Base-by-base conservation (phyloP, 805 yeast genomes). In the Kluyveromyces lactis region DNA sequence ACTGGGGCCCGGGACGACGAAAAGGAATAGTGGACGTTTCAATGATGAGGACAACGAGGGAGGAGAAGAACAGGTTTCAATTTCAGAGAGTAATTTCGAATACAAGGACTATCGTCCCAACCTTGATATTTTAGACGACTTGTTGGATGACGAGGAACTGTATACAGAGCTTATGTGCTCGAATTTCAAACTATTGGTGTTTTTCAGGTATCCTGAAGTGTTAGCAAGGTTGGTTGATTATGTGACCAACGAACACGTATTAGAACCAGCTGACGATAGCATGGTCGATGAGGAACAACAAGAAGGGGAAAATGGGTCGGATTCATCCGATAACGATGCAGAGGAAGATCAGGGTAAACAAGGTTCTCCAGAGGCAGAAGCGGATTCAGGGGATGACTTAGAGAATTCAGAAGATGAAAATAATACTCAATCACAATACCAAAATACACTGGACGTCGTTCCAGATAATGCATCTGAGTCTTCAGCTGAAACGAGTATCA, bases 131-230 rank as follows among this genome's bases (percentile, higher is more conserved):
- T 59, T 78, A 43, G 77, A 73, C 33, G 81, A 80, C 35, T 60
- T 86, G 33, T 64, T 86, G 44, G 87, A 82, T 54, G 90, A 84
- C 49, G 81, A 77, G 33, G 89, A 81, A 42, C 60, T 86, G 21
- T 66, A 83, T 19, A 83, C 83, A 42, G 92, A 85, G 55, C 64
- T 86, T 27, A 63, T 81, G 46, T 75, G 81, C 17, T 79, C 86
- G 15, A 83, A 83, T 57, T 71, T 80, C 33, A 81, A 82, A 54
- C 70, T 92, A 36, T 69, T 89, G 29, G 92, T 86, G 51, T 80
- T 80, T 51, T 67, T 92, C 40, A 72, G 90, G 46, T 85, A 84
- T 53, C 87, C 92, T 12, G 83, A 79, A 39, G 76, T 86, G 12
- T 59, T 90, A 43, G 71, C 68, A 38, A 75, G 77, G 41, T 70